A percentile compares a stretch with the other conserved stretches of the same genome.
These are phyloP conservation scores for Trichoderma erinaceum DNA, from an alignment of 495 filamentous ascomycete genomes.

Conservation along the genomic window DNA sequence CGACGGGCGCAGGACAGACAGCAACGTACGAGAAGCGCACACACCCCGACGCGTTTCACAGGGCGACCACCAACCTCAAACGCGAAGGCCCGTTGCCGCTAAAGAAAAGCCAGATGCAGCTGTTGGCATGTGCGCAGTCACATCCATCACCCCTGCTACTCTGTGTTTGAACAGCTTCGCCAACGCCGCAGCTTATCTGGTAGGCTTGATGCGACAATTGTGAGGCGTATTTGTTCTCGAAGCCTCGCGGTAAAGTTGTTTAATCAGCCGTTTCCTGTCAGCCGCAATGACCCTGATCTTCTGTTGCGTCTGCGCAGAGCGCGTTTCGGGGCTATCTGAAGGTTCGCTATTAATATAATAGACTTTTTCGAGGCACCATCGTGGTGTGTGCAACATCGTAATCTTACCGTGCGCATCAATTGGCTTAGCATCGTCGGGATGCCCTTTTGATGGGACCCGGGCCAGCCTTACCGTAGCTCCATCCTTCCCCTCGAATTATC, in stretches of 20 bases:
- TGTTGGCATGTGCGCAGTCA: background rate
- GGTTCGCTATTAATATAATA: background rate
- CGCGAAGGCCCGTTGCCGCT: conserved; percentile 5
- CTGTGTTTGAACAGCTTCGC: background rate
- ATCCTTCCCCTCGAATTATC: background rate
- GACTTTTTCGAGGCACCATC: background rate
- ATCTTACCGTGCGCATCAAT: background rate
- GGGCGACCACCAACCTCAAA: background rate
- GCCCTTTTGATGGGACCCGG: background rate
- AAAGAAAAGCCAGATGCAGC: conserved; percentile 5
- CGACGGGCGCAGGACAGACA: background rate
- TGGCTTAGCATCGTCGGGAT: background rate
- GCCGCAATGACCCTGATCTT: background rate
- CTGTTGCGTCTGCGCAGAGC: background rate
- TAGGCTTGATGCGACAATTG: background rate
- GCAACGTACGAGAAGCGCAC: background rate
- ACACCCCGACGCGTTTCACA: background rate
- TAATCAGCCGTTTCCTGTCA: background rate
- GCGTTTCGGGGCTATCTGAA: background rate
- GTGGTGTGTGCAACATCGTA: background rate
- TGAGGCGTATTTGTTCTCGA: background rate
- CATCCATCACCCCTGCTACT: conserved; percentile 3
- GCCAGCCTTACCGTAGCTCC: conserved; percentile 1
- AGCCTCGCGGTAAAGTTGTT: background rate
- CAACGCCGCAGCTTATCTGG: background rate